Conservation (phyloP, 176 grass and related monocot species). For the Oryza brachyantha region DNA sequence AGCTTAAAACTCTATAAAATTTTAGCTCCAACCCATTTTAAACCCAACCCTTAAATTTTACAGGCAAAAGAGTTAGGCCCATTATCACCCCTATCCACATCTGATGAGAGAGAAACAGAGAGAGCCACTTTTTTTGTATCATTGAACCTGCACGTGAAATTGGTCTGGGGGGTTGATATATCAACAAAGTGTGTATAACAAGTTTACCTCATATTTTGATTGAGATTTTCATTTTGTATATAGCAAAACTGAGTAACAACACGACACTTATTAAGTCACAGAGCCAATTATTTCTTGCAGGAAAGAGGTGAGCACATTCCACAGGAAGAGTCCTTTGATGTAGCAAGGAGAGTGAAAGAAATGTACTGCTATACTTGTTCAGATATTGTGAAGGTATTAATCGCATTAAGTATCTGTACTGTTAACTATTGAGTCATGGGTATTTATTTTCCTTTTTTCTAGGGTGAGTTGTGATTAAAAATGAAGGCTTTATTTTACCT, state of each 20-base stretch:
- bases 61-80: too few relatives aligned
- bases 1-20: too few relatives aligned
- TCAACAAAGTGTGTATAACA: neutral
- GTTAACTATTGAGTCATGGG: neutral
- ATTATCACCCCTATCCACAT: too few relatives aligned
- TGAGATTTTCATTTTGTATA: neutral
- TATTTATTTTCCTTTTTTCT: neutral
- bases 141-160: neutral
- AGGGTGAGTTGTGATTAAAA: neutral
- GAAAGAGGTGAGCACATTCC: constrained; percentile 98
- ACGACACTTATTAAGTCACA: neutral
- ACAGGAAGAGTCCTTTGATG: constrained; percentile 89
- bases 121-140: neutral
- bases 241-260: neutral
- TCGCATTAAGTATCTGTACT: neutral
- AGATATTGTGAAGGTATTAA: constrained; percentile 95
- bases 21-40: too few relatives aligned
- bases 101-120: neutral
- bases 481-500: neutral
- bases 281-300: constrained; percentile 46
- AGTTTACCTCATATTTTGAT: constrained; percentile 15
- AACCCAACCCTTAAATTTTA: too few relatives aligned
- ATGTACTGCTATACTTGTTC: constrained; percentile 94
- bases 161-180: constrained; percentile 2
- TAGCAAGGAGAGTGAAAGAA: constrained; percentile 90